Evolutionary conservation across 306 rosid genomes (phyloP).

Genomic region (Fragaria iinumae): DNA sequence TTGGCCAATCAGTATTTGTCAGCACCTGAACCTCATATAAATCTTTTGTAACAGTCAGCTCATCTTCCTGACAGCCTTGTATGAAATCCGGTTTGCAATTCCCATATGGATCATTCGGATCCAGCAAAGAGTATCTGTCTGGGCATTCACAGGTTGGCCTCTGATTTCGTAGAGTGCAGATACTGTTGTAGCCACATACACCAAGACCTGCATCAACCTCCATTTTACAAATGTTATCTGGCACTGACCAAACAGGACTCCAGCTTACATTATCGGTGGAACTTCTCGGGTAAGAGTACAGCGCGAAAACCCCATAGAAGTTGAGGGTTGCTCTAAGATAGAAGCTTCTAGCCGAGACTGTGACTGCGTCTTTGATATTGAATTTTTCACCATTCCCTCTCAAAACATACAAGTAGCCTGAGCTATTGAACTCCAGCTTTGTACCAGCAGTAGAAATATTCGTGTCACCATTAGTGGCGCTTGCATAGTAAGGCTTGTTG

Average conservation of each 20-base stretch:
- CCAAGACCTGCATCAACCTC: conserved; percentile 13
- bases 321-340: conserved; percentile 45
- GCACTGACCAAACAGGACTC: conserved; percentile 9
- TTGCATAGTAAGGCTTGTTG: not conserved
- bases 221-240: conserved; percentile 15
- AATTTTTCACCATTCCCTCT: conserved; percentile 23
- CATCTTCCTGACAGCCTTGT: conserved; percentile 32
- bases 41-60: not conserved
- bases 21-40: conserved; percentile 22
- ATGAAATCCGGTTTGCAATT: conserved; percentile 26
- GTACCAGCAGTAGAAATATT: conserved; percentile 26
- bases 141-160: conserved; percentile 38
- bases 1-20: conserved; percentile 33
- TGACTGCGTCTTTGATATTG: not conserved
- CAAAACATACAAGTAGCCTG: conserved; percentile 36
- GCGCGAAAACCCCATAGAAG: conserved; percentile 49
- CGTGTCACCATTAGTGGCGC: not conserved
- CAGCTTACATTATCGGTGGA: conserved; percentile 12
- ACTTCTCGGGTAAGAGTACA: conserved; percentile 33
- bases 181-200: conserved; percentile 49
- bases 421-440: conserved; percentile 31
- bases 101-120: conserved; percentile 24
- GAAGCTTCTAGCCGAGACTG: not conserved
- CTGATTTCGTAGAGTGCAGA: conserved; percentile 28
- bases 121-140: conserved; percentile 20